These are phyloP conservation scores for Claviceps digitariae DNA, from an alignment of 2,329 filamentous ascomycete genomes.

Conservation along the genomic window DNA sequence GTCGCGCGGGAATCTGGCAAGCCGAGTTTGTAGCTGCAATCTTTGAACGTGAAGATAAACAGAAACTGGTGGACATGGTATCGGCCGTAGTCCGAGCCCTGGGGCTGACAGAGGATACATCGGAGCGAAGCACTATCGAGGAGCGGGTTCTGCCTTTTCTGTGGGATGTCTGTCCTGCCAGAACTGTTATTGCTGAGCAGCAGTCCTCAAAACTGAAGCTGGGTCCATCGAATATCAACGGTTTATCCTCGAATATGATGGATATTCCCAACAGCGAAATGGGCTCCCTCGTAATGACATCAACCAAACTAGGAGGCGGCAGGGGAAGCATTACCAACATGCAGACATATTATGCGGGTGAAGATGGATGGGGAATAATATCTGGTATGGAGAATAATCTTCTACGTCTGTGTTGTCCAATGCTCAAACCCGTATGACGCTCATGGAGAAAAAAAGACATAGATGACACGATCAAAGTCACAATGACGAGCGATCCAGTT, in stretches of 20 bases:
- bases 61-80: conserved; percentile 53
- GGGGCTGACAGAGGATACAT: conserved; percentile 48
- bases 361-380: conserved; percentile 72
- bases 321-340: conserved; percentile 44
- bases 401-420: background rate
- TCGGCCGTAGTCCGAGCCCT: conserved; percentile 56
- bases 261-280: conserved; percentile 32
- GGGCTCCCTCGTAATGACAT: conserved; percentile 32
- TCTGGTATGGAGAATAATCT: conserved; percentile 36
- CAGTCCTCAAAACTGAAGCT: conserved; percentile 36
- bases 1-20: conserved; percentile 46
- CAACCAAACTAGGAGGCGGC: conserved; percentile 36
- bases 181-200: conserved; percentile 52
- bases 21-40: conserved; percentile 75
- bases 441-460: conserved; percentile 44
- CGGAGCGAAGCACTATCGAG: conserved; percentile 46
- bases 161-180: conserved; percentile 58
- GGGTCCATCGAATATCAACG: conserved; percentile 58
- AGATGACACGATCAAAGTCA: conserved; percentile 92
- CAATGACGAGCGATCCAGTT: conserved; percentile 63
- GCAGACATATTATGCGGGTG: conserved; percentile 60
- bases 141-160: conserved; percentile 64
- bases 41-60: conserved; percentile 59
- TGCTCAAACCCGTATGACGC: background rate
- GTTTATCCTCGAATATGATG: conserved; percentile 54